Conservation (phyloP, 2,329 filamentous ascomycete genomes). For the Xylaria sp. region DNA sequence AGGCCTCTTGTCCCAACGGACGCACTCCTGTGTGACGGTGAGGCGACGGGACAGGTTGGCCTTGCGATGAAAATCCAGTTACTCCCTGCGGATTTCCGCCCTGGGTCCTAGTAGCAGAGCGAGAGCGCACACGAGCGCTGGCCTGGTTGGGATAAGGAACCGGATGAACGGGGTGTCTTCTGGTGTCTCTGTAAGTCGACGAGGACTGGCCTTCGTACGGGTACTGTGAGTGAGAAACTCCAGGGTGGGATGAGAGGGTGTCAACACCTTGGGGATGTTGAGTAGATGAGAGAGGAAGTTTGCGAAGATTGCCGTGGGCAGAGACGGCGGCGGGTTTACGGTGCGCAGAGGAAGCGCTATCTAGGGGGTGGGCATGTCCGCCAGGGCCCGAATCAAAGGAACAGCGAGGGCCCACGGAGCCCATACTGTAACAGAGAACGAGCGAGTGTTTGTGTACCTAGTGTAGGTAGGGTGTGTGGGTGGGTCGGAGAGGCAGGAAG, state of each 20-base stretch:
- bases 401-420: slow-evolving; percentile 30
- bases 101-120: slow-evolving; percentile 28
- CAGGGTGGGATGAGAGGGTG: slow-evolving; percentile 6
- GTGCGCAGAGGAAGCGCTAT: slow-evolving; percentile 18
- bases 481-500: slow-evolving; percentile 11
- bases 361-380: slow-evolving; percentile 29
- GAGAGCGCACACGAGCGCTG: slow-evolving; percentile 32
- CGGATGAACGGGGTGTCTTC: slow-evolving; percentile 15
- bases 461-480: slow-evolving; percentile 1
- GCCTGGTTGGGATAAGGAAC: slow-evolving; percentile 37
- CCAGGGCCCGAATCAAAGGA: slow-evolving; percentile 29
- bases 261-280: slow-evolving; percentile 1
- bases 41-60: slow-evolving; percentile 29
- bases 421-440: slow-evolving; percentile 9
- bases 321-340: neutral
- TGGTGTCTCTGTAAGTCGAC: slow-evolving; percentile 19
- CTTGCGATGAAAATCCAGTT: slow-evolving; percentile 19
- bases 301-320: neutral
- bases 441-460: neutral
- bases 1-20: slow-evolving; percentile 25
- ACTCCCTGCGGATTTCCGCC: slow-evolving; percentile 24
- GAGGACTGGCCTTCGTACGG: slow-evolving; percentile 25
- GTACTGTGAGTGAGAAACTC: slow-evolving; percentile 18
- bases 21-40: slow-evolving; percentile 21
- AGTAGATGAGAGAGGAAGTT: slow-evolving; percentile 15